These are phyloP conservation scores for Porodaedalea pini DNA, from an alignment of 1,284 basidiomycete genomes.

Conservation along the genomic window DNA sequence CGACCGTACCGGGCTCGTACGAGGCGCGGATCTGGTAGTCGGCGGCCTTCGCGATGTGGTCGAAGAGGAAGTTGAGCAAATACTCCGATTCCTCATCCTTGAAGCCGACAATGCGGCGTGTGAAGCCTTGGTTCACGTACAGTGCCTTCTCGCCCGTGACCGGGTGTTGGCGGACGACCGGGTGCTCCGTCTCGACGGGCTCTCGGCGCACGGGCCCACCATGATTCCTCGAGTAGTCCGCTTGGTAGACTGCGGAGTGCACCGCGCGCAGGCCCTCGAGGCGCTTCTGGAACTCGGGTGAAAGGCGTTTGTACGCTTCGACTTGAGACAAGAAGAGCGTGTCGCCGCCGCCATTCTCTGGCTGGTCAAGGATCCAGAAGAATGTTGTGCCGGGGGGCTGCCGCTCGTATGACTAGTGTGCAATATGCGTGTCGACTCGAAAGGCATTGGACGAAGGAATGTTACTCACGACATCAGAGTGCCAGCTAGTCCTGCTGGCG, in stretches of 20 bases:
- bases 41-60: conserved; percentile 47
- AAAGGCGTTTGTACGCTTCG: conserved; percentile 67
- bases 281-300: conserved; percentile 59
- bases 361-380: conserved; percentile 53
- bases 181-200: conserved; percentile 56
- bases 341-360: conserved; percentile 45
- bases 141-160: conserved; percentile 66
- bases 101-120: conserved; percentile 61
- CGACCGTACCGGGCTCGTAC: conserved; percentile 45
- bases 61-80: conserved; percentile 56
- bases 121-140: conserved; percentile 63
- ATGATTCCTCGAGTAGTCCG: conserved; percentile 47
- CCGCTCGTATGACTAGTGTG: conserved; percentile 47
- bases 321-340: conserved; percentile 59
- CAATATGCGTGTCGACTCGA: background rate
- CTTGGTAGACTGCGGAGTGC: conserved; percentile 62
- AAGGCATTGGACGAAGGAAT: background rate
- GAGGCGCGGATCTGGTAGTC: conserved; percentile 45
- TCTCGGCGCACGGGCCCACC: conserved; percentile 60
- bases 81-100: conserved; percentile 66
- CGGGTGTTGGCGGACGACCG: conserved; percentile 56
- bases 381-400: conserved; percentile 60
- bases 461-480: conserved; percentile 41
- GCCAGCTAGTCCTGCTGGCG: conserved; percentile 38
- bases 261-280: conserved; percentile 61